Evolutionary conservation across 192 early-diverging fungal genomes (phyloP).

Genomic region (Coemansia sp.): DNA sequence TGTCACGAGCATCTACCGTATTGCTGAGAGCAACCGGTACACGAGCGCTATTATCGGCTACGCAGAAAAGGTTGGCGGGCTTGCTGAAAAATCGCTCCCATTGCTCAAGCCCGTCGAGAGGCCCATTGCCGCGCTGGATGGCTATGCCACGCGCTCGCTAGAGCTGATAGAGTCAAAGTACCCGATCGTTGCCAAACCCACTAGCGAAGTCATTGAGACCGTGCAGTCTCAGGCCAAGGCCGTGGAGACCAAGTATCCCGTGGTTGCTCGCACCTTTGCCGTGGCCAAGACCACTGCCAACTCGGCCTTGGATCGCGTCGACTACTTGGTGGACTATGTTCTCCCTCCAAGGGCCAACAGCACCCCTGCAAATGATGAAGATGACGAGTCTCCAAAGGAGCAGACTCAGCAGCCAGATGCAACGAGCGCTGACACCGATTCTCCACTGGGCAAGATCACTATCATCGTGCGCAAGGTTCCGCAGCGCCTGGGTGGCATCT

Average conservation of each 20-base stretch:
- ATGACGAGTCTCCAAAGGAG: background rate
- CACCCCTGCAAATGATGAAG: background rate
- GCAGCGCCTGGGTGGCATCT: constrained; percentile 43
- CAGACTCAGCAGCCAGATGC: constrained; percentile 6
- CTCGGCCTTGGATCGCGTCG: constrained; percentile 64
- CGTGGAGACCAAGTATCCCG: constrained; percentile 52
- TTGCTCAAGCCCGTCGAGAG: constrained; percentile 57
- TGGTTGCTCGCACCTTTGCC: constrained; percentile 62
- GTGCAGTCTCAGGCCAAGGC: constrained; percentile 55
- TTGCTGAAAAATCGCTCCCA: constrained; percentile 47
- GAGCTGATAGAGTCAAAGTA: constrained; percentile 65
- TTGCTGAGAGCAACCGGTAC: constrained; percentile 57
- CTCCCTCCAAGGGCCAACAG: constrained; percentile 14
- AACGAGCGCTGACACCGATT: constrained; percentile 21
- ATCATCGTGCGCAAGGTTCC: constrained; percentile 56
- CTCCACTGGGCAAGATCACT: constrained; percentile 51
- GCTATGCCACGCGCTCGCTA: constrained; percentile 67
- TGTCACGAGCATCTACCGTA: constrained; percentile 54
- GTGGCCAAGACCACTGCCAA: constrained; percentile 59
- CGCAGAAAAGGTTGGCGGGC: constrained; percentile 49
- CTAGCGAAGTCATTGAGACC: constrained; percentile 62
- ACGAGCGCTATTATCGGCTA: constrained; percentile 46
- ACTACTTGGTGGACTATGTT: constrained; percentile 64
- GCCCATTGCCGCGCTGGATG: constrained; percentile 63
- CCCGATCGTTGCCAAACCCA: constrained; percentile 66